A percentile compares a stretch with the other conserved stretches of the same genome.
Conservation (phyloP, 164 flowering plant species). For the Santalum album region DNA sequence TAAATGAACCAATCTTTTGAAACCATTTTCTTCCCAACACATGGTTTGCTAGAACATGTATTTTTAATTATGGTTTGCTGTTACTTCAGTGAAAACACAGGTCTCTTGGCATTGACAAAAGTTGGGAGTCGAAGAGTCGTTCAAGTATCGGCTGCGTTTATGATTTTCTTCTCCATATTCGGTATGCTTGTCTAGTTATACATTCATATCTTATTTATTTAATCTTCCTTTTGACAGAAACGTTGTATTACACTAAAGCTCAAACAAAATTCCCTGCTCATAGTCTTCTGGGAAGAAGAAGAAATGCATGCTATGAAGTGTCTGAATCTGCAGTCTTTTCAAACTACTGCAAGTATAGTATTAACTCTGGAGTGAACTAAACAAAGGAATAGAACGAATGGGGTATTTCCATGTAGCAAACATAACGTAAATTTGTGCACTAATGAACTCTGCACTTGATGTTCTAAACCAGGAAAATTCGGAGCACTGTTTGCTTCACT, state of each 20-base stretch:
- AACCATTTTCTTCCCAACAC: not conserved
- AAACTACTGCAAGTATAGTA: no score
- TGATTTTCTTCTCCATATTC: slow-evolving; percentile 70
- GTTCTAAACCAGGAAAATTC: slow-evolving; percentile 28
- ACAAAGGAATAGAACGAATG: no score
- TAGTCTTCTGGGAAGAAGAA: no score
- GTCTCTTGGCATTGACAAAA: slow-evolving; percentile 61
- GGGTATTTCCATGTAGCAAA: no score
- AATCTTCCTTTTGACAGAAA: no score
- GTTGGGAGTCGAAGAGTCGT: slow-evolving; percentile 75
- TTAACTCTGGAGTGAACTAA: no score
- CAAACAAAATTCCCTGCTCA: no score
- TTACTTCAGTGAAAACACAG: slow-evolving; percentile 60
- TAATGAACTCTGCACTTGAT: not conserved
- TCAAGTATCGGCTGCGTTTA: slow-evolving; percentile 58
- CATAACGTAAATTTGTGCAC: not conserved
- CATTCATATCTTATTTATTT: not conserved
- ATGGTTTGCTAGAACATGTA: not conserved
- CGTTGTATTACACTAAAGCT: no score
- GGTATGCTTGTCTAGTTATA: slow-evolving; percentile 27
- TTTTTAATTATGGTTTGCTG: not conserved
- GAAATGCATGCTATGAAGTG: no score
- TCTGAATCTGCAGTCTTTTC: no score
- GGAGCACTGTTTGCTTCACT: slow-evolving; percentile 43
- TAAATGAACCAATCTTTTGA: slow-evolving; percentile 9